These are phyloP conservation scores for Boechera stricta DNA, from an alignment of 345 rosid species.

Conservation along the genomic window DNA sequence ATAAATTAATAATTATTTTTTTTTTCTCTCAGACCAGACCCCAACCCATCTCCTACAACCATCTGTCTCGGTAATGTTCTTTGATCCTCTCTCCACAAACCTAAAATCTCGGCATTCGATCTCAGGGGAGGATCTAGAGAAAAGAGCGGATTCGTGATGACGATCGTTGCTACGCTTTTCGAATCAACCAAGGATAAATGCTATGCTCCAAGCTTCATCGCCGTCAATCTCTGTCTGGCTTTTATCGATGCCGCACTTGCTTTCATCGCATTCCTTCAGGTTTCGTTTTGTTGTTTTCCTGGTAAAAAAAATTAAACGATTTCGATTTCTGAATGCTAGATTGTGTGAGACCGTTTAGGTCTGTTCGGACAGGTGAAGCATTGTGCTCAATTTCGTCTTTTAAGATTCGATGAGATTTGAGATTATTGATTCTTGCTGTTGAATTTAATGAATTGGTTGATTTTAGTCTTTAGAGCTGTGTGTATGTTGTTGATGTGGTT, in stretches of 20 bases:
- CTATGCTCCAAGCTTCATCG: slow-evolving; percentile 45
- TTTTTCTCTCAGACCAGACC: slow-evolving; percentile 42
- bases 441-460: neutral
- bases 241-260: slow-evolving; percentile 44
- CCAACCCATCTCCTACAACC: slow-evolving; percentile 43
- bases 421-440: slow-evolving; percentile 5
- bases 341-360: slow-evolving; percentile 9
- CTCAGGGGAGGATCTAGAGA: slow-evolving; percentile 31
- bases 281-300: neutral
- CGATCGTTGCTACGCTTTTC: slow-evolving; percentile 24
- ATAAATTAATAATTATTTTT: neutral
- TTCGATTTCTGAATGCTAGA: slow-evolving; percentile 22
- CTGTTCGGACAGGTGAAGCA: slow-evolving; percentile 21
- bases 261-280: slow-evolving; percentile 47
- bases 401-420: slow-evolving; percentile 7
- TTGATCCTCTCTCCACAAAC: slow-evolving; percentile 40
- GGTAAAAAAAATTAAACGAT: neutral
- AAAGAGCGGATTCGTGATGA: slow-evolving; percentile 16
- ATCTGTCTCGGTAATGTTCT: slow-evolving; percentile 44
- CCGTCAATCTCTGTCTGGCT: slow-evolving; percentile 44
- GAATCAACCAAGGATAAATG: slow-evolving; percentile 34
- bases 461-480: neutral
- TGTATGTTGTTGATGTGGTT: slow-evolving; percentile 18
- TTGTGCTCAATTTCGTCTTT: slow-evolving; percentile 19
- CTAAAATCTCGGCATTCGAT: slow-evolving; percentile 47